phyloP scores from a whole-genome alignment of 495 filamentous ascomycete genomes.

The Hyaloscypha finlandica region DNA sequence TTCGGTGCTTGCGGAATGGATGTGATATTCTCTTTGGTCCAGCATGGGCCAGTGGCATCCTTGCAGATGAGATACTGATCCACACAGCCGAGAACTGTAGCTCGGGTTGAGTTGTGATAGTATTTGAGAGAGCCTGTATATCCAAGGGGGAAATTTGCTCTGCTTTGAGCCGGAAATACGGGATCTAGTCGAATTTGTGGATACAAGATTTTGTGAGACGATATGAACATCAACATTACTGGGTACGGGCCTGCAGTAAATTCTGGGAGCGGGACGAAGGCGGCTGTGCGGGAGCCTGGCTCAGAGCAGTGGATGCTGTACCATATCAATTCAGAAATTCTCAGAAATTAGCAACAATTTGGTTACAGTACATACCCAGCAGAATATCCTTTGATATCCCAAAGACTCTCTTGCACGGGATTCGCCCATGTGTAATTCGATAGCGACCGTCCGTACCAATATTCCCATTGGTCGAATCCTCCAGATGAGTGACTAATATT shows the following conservation, averaged over 20 bases:
- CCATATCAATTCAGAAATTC: too few relatives aligned
- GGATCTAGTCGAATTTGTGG: neutral
- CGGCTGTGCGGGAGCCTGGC: neutral
- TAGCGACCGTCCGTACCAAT: constrained; percentile 9
- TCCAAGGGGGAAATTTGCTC: neutral
- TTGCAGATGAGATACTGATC: constrained; percentile 3
- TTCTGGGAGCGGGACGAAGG: neutral
- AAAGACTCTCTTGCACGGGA: constrained; percentile 2
- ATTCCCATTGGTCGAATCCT: constrained; percentile 5
- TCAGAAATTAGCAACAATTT: too few relatives aligned
- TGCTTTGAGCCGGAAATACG: neutral
- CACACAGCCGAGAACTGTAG: constrained; percentile 4
- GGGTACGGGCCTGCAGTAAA: neutral
- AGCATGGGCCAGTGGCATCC: neutral
- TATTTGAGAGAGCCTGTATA: too few relatives aligned
- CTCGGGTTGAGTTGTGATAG: constrained; percentile 10
- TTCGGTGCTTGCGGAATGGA: neutral
- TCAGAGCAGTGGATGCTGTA: constrained; percentile 5
- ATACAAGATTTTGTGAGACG: constrained; percentile 4
- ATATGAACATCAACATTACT: constrained; percentile 4
- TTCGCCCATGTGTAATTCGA: constrained; percentile 5
- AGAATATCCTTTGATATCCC: constrained; percentile 14
- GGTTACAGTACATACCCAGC: neutral
- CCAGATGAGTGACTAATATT: neutral
- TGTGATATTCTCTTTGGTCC: constrained; percentile 5